phyloP scores from a whole-genome alignment of 345 rosid genomes.

The Firmiana major region DNA sequence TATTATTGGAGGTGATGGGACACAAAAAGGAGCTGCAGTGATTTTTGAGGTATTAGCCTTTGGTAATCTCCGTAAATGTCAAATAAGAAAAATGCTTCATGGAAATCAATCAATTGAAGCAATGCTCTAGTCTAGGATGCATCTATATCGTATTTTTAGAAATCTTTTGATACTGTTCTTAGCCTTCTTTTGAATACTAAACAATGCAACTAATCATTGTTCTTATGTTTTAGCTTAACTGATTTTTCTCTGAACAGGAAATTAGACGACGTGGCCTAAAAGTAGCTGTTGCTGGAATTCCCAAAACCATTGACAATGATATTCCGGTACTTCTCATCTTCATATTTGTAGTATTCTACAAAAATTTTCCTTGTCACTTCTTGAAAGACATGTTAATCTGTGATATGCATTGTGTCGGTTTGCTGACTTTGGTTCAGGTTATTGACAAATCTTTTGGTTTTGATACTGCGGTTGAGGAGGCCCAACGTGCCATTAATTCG shows the following conservation, averaged over 20 bases:
- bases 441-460: slow-evolving; percentile 93
- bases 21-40: slow-evolving; percentile 66
- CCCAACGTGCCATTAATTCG: slow-evolving; percentile 91
- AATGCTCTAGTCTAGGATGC: neutral
- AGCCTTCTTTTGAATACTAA: slow-evolving; percentile 11
- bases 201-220: neutral
- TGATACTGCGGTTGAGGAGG: slow-evolving; percentile 93
- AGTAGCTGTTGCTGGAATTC: slow-evolving; percentile 81
- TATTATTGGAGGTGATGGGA: slow-evolving; percentile 86
- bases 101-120: slow-evolving; percentile 5
- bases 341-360: slow-evolving; percentile 6
- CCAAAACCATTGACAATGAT: slow-evolving; percentile 91
- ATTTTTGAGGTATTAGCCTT: slow-evolving; percentile 57
- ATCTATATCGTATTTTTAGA: neutral
- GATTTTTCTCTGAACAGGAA: slow-evolving; percentile 46
- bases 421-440: slow-evolving; percentile 44
- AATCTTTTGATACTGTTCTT: neutral
- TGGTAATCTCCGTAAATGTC: neutral
- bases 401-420: slow-evolving; percentile 5
- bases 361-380: neutral
- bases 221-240: neutral
- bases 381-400: neutral
- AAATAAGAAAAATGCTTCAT: neutral
- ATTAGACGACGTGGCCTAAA: slow-evolving; percentile 73
- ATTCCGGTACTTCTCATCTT: slow-evolving; percentile 56